Conservation (phyloP, 83 land plant genomes). For the Diphasiastrum complanatum region DNA sequence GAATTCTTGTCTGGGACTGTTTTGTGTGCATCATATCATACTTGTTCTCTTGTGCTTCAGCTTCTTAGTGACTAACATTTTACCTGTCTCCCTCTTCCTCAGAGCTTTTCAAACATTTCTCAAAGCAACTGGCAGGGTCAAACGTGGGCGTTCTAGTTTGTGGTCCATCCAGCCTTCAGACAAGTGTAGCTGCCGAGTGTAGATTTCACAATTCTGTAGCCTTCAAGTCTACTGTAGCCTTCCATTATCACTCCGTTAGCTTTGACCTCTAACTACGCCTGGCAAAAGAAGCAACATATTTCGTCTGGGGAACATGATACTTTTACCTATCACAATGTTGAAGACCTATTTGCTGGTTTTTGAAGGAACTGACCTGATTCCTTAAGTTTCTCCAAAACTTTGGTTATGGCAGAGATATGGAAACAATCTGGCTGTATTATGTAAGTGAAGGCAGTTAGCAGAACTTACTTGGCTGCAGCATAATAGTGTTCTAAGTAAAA, state of each 20-base stretch:
- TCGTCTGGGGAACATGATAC: too few species aligned
- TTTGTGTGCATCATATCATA: too few species aligned
- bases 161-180: constrained; percentile 63
- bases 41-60: background rate
- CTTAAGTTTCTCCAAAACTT: too few species aligned
- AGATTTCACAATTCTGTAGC: constrained; percentile 47
- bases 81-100: constrained; percentile 12
- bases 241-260: constrained; percentile 71
- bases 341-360: too few species aligned
- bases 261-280: constrained; percentile 48
- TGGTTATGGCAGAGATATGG: too few species aligned
- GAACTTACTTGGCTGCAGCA: too few species aligned
- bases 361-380: too few species aligned
- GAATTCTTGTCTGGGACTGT: background rate
- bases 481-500: too few species aligned
- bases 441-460: too few species aligned
- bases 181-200: constrained; percentile 68
- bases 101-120: constrained; percentile 47
- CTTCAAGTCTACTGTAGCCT: constrained; percentile 27
- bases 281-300: too few species aligned
- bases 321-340: too few species aligned
- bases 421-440: too few species aligned
- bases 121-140: constrained; percentile 36
- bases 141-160: constrained; percentile 75
- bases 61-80: background rate